phyloP scores from a whole-genome alignment of 1,139 yeast genomes.

The Scheffersomyces quercinus region DNA sequence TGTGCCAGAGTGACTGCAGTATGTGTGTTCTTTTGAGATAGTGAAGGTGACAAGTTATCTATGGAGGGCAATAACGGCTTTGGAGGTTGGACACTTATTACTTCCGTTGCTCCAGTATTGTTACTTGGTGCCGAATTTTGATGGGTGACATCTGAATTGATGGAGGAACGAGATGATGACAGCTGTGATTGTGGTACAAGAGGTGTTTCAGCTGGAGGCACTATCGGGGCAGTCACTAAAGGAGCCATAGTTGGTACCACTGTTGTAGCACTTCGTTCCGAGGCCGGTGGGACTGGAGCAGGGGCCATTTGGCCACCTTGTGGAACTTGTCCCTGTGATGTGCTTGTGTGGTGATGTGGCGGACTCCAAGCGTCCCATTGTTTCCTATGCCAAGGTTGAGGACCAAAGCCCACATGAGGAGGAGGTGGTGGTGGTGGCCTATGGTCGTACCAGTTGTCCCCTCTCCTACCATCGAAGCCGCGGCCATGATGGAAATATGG shows the following conservation, averaged over 20 bases:
- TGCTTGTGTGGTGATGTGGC: constrained; percentile 3
- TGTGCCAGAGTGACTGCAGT: too few relatives aligned
- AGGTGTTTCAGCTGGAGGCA: neutral
- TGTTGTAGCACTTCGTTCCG: too few relatives aligned
- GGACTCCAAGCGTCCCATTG: constrained; percentile 2
- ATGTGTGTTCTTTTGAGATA: too few relatives aligned
- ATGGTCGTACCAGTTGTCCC: neutral
- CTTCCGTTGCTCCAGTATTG: too few relatives aligned
- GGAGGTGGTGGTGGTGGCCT: constrained; percentile 4
- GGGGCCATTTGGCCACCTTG: neutral
- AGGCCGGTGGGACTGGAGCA: neutral
- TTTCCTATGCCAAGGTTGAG: constrained; percentile 3
- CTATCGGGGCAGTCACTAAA: neutral
- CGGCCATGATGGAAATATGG: constrained; percentile 3
- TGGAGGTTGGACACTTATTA: too few relatives aligned
- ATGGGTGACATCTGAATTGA: too few relatives aligned
- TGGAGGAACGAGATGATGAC: neutral
- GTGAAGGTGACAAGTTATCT: too few relatives aligned
- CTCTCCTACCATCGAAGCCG: neutral
- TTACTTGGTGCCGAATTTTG: too few relatives aligned
- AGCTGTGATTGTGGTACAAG: neutral
- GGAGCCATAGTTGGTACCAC: neutral
- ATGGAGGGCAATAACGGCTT: too few relatives aligned
- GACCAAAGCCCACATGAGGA: constrained; percentile 1
- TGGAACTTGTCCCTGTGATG: neutral